Base-by-base conservation (phyloP, 805 yeast species). In the Yamadazyma kitorensis region DNA sequence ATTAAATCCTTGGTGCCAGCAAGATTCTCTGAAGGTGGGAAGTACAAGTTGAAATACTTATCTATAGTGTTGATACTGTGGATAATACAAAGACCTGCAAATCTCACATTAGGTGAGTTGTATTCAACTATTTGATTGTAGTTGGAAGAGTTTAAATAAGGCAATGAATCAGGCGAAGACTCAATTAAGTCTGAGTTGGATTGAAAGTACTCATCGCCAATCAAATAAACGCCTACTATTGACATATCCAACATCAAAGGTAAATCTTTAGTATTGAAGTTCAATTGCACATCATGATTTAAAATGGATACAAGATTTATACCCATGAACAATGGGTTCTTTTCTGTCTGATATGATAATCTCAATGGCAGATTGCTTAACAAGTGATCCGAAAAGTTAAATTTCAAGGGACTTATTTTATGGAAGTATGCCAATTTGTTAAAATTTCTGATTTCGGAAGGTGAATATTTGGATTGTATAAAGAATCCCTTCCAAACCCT, bases 351-450 rank as follows among this genome's bases (percentile, higher is more conserved):
- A 24, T 51, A 62, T 3, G 67, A 54, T 3, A 62, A 4, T 34
- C 36, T 51, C 21, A 49, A 40, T 2, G 67, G 68, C 11, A 59
- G 46, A 6, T 16, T 29, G 4, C 41, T 27, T 3, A 61, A 36
- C 6, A 61, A 17, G 35, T 55, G 64, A 9, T 31, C 33, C 1
- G 33, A 21, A 34, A 62, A 60, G 24, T 55, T 46, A 39, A 45
- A 61, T 17, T 35, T 10, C 8, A 34, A 31, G 1, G 11, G 11
- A 5, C 40, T 33, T 1, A 18, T 22, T 34, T 61, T 61, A 54
- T 83, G 89, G 44, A 83, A 70, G 46, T 78, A 73, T 1, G 74
- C 51, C 12, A 81, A 43, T 17, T 70, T 61, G 44, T 72, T 75
- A 41, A 78, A 70, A 10, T 59, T 62, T 35, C 87, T 54, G 6